phyloP scores from a whole-genome alignment of 2,329 filamentous ascomycete species.

The Penicillium sp. region DNA sequence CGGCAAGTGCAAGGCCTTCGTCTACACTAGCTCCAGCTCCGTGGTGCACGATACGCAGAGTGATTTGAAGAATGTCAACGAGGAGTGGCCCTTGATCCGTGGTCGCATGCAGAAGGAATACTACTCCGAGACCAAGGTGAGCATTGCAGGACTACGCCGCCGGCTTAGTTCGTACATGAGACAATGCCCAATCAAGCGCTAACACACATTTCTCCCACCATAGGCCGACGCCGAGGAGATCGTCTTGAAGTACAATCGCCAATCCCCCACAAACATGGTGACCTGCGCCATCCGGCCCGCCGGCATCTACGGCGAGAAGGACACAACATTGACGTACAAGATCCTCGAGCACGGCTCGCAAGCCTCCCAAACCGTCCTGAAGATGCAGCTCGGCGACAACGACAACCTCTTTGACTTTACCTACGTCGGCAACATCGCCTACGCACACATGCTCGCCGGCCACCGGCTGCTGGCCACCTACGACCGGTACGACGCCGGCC shows the following conservation, averaged over 20 bases:
- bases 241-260: constrained; percentile 74
- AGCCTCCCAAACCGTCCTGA: constrained; percentile 60
- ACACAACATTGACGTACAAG: constrained; percentile 72
- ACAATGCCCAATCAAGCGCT: background rate
- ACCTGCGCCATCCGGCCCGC: constrained; percentile 83
- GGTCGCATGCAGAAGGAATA: constrained; percentile 73
- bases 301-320: constrained; percentile 88
- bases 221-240: constrained; percentile 78
- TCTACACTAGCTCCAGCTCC: constrained; percentile 89
- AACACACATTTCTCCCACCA: background rate
- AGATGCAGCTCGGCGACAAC: constrained; percentile 78
- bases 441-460: constrained; percentile 82
- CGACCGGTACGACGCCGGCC: constrained; percentile 42
- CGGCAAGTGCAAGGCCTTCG: constrained; percentile 66
- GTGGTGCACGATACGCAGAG: constrained; percentile 79
- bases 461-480: constrained; percentile 67
- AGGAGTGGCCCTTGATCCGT: constrained; percentile 74
- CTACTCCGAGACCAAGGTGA: constrained; percentile 88
- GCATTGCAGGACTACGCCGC: constrained; percentile 2
- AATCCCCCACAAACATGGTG: constrained; percentile 60
- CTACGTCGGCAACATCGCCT: constrained; percentile 68
- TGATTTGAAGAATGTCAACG: constrained; percentile 82
- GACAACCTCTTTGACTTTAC: constrained; percentile 71
- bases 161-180: background rate
- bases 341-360: constrained; percentile 71